Base-by-base conservation (phyloP, 345 rosid species). In the Xanthoceras sorbifolium region DNA sequence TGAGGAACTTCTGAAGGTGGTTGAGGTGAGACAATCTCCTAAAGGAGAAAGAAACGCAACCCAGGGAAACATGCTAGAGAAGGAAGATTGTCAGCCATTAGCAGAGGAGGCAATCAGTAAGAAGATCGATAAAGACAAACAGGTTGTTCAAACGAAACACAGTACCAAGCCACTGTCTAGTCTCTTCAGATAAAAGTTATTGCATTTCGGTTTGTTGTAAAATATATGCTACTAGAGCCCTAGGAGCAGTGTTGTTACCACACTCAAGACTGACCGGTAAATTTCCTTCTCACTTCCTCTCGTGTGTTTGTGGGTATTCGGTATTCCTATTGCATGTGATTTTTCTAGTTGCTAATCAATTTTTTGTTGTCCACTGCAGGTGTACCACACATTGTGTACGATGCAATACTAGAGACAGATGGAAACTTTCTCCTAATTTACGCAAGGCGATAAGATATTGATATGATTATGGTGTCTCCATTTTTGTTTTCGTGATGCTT, bases 121-220 rank as follows among this genome's bases (percentile, higher is more conserved):
- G 42, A 73, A 79, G 77, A 73, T 78, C 38, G 84, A 77, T 32
- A 74, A 74, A 66, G 40, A 18, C 20, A 69, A 84, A 11, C 34
- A 74, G 61, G 68, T 52, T 57, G 36, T 54, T n/a, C 75, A 80
- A 74, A 67, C 50, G 78, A 78, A 79, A 6, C 72, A 23, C 48
- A 76, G 42, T 54, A 14, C 15, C 42, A 40, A 44, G 32, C 81
- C 67, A 32, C 86, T 86, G 69, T 87, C 88, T 62, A 83, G 83
- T 69, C 80, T 91, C 28, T 91, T 89, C 87, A 81, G 38, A 44
- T 29, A 11, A 5, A 44, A 23, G 80, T 79, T 64, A 77, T 75
- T 54, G 59, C 69, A 32, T 46, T 44, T 22, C 38, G 31, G 59
- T 34, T 69, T 69, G n/a, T 50, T 64, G 72, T 57, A 64, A 17